Conservation (phyloP, 78 protist genomes). For the Bodo saltans region DNA sequence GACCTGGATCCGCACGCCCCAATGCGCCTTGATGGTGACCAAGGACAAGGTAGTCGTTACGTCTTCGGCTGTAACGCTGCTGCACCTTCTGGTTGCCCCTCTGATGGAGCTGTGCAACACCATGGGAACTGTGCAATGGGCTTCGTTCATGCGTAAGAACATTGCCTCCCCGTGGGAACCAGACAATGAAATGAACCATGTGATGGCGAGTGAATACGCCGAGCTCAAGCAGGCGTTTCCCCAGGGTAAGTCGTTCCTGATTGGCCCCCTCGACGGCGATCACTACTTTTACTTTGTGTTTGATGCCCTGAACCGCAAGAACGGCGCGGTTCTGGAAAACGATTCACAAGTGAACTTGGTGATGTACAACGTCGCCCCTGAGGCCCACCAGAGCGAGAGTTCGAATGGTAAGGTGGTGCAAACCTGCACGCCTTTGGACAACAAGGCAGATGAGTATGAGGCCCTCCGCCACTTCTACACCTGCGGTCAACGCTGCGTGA, state of each 20-base stretch:
- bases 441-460: neutral
- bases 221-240: neutral
- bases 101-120: too few species aligned
- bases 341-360: neutral
- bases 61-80: too few species aligned
- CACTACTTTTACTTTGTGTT: neutral
- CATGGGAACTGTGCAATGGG: too few species aligned
- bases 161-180: too few species aligned
- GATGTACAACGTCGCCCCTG: neutral
- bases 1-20: too few species aligned
- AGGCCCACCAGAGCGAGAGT: too few species aligned
- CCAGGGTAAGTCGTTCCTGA: neutral
- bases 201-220: neutral
- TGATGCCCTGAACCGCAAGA: neutral
- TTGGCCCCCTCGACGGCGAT: neutral
- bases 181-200: too few species aligned
- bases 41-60: too few species aligned
- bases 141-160: neutral
- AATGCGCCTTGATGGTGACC: too few species aligned
- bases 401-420: too few species aligned
- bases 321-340: neutral
- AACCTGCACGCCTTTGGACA: too few species aligned
- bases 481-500: neutral
- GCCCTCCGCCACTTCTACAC: neutral
- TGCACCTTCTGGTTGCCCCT: too few species aligned